Base-by-base conservation (phyloP, 495 filamentous ascomycete genomes). In the Tuber calosporum region DNA sequence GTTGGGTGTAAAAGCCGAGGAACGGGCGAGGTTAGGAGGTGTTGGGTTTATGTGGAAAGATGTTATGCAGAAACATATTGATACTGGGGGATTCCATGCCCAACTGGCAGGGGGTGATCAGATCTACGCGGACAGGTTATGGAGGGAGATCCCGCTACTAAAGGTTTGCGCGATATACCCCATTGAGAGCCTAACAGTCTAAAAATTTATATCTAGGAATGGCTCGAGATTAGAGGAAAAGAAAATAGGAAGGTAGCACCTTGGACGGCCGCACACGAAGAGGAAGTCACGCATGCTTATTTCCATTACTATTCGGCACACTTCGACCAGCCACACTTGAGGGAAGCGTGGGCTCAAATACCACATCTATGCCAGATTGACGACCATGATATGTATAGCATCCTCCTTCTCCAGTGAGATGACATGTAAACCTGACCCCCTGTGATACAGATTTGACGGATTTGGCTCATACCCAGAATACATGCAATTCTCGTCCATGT, bases 231-330 rank as follows among this genome's bases (percentile, higher is more conserved):
- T 82, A 91, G 87, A 75, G 96, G 95, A 2, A 93, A 96, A 74
- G 95, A 98, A 72, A 94, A 93, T 74, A 84, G 96, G 45, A 96
- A 94, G 84, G 96, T 89, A 71, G 89, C 93, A 0, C 86, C 88
- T 22, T 99, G 95, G 95, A 97, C 92, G 5, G 91, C 94, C 22
- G 88, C 91, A 68, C 92, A 97, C 79, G 93, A 99, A 79, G 94
- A 98, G 78, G 96, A 98, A 79, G 91, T 97, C 19, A 89, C 90
- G 30, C 92, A 97, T 83, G 94, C 94, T 3, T 99, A 97, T 83
- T 99, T 99, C 84, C 96, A 98, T 82, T 99, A 97, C 82, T 99
- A 99, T 79, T 96, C 94, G 19, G 94, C 91, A 79, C 93, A 97
- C 82, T 98, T 98, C 79, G 95, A 99, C 74, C 96, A 98, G 83